Conservation (phyloP, 768 basidiomycete genomes). For the Phaeotremella fagi region DNA sequence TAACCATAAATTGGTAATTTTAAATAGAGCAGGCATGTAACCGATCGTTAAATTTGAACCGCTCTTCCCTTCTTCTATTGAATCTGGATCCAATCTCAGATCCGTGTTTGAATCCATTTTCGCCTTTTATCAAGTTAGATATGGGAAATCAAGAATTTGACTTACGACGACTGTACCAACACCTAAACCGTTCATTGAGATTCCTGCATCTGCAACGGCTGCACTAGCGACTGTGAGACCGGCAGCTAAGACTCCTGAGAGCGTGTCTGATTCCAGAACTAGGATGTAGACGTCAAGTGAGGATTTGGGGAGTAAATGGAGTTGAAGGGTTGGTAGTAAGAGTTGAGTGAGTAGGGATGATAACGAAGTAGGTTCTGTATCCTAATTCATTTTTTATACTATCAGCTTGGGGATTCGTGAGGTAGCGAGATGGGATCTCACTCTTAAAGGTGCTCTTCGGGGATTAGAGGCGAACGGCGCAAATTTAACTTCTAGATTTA, state of each 20-base stretch:
- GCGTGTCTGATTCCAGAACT: slow-evolving; percentile 83
- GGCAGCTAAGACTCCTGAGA: slow-evolving; percentile 81
- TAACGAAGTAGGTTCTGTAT: slow-evolving; percentile 85
- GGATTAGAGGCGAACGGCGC: slow-evolving; percentile 81
- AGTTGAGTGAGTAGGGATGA: slow-evolving; percentile 74
- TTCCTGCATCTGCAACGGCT: slow-evolving; percentile 78
- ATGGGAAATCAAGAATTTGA: neutral
- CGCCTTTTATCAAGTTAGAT: slow-evolving; percentile 13
- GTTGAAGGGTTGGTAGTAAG: slow-evolving; percentile 71
- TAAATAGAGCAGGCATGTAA: slow-evolving; percentile 80
- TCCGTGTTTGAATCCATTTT: slow-evolving; percentile 48
- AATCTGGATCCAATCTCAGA: slow-evolving; percentile 71
- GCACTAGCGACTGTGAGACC: slow-evolving; percentile 82
- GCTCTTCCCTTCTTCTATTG: slow-evolving; percentile 59
- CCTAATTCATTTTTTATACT: slow-evolving; percentile 59
- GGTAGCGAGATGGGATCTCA: slow-evolving; percentile 50
- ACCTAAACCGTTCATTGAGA: slow-evolving; percentile 85
- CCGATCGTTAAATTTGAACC: slow-evolving; percentile 70
- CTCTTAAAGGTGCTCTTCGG: slow-evolving; percentile 77
- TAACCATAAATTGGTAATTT: slow-evolving; percentile 81
- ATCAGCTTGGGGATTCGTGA: slow-evolving; percentile 5
- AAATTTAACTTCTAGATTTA: slow-evolving; percentile 96
- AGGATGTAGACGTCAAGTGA: slow-evolving; percentile 86
- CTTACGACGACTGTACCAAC: slow-evolving; percentile 74
- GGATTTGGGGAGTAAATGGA: slow-evolving; percentile 90